Conservation (phyloP, 148 eudicot species). For the Beta vulgaris region DNA sequence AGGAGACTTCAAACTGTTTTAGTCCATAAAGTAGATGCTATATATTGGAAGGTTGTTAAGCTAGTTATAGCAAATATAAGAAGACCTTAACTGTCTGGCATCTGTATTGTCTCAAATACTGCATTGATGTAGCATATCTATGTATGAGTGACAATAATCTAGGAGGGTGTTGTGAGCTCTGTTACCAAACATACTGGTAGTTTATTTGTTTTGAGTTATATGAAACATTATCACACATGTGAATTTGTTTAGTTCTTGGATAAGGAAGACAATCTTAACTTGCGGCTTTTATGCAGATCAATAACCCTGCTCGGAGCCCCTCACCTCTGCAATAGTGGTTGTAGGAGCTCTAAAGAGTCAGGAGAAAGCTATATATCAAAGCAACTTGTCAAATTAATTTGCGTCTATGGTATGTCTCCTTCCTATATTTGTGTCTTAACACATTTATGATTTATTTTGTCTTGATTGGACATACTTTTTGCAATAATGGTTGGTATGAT, state of each 20-base stretch:
- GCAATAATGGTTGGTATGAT: too few relatives aligned
- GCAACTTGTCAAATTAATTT: slow-evolving; percentile 3
- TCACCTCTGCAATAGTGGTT: slow-evolving; percentile 24
- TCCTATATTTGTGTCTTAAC: background rate
- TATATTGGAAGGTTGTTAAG: background rate
- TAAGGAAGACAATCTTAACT: background rate
- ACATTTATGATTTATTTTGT: background rate
- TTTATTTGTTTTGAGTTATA: background rate
- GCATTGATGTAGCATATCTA: background rate
- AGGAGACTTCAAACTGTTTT: background rate
- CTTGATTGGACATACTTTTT: background rate
- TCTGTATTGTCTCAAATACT: too few relatives aligned
- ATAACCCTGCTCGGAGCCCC: slow-evolving; percentile 24
- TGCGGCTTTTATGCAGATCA: slow-evolving; percentile 23
- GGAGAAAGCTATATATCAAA: slow-evolving; percentile 12
- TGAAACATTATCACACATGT: background rate
- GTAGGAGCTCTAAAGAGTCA: slow-evolving; percentile 26
- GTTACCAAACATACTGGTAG: background rate
- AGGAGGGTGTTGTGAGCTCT: background rate
- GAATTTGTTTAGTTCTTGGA: background rate
- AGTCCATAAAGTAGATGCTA: background rate
- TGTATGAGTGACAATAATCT: too few relatives aligned
- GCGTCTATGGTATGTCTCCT: slow-evolving; percentile 26
- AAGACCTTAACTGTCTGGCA: background rate
- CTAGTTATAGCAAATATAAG: background rate